Base-by-base conservation (phyloP, 2,329 filamentous ascomycete genomes). In the Coniochaeta ligniaria region DNA sequence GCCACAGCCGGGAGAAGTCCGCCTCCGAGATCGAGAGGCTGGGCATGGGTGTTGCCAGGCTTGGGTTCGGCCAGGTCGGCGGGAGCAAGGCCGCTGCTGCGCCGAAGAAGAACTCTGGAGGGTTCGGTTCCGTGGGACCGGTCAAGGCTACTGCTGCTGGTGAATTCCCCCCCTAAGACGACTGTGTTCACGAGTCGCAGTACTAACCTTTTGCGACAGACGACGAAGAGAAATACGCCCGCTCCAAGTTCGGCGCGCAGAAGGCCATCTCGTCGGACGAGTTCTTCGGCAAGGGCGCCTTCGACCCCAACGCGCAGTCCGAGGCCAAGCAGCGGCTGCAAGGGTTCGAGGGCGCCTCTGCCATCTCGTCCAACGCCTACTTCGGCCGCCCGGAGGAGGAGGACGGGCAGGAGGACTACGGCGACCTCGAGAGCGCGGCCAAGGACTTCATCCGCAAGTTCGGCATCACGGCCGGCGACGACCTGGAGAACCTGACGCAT, bases 241-340 rank as follows among this genome's bases (percentile, higher is more conserved):
- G 91, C 69, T 80, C 84, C 70, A 96, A 96, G 75, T 99, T 99
- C 70, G 94, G 93, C 63, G 77, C 76, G 50, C 95, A 99, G 74
- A 98, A 98, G 80, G 91, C 91, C 67, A 99, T 99, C 67, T 97
- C 92, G 0, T 97, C 93, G 0, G 95, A 99, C 73, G 95, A 99
- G 73, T 99, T 96, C 82, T 99, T 99, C 72, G 92, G 94, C 69
- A 94, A 95, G 73, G 91, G 92, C 59, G 78, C 84, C 60, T 98
- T 88, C 75, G 93, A 99, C 72, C 87, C 93, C 41, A 82, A 81
- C 60, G 85, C 89, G 9, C 89, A 95, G 71, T 81, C 86, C 58
- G 94, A 97, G 78, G 94, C 95, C 68, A 96, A 96, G 79, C 81
- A 83, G 26, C 86, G 95, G 45, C 83, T 99, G 59, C 88, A 92